phyloP scores from a whole-genome alignment of 1,139 yeast species.

The Blastobotrys illinoisensis region DNA sequence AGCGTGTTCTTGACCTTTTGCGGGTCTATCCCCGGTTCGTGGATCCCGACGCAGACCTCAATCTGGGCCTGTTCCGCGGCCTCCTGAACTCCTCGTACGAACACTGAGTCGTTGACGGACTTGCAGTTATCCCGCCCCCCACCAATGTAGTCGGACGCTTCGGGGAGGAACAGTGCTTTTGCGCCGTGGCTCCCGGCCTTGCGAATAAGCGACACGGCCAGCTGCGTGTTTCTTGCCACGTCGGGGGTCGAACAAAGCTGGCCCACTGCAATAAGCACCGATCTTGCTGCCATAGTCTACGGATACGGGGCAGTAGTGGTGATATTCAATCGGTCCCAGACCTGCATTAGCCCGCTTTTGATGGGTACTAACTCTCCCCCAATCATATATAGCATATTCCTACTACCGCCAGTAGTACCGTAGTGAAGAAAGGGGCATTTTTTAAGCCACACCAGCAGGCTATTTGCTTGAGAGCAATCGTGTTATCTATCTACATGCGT shows the following conservation, averaged over 20 bases:
- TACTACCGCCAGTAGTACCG: too few relatives aligned
- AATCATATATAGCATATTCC: too few relatives aligned
- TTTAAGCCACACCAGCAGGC: too few relatives aligned
- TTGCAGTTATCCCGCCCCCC: not conserved
- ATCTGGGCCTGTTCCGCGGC: constrained; percentile 29
- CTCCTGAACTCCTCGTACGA: not conserved
- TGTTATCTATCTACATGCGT: not conserved
- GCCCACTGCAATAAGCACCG: constrained; percentile 66
- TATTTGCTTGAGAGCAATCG: not conserved
- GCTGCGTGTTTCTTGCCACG: constrained; percentile 51
- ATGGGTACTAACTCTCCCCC: not conserved
- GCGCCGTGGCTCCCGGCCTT: constrained; percentile 57
- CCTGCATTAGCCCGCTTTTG: not conserved
- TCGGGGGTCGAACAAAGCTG: constrained; percentile 76
- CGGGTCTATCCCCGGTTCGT: constrained; percentile 51
- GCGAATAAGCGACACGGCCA: constrained; percentile 53
- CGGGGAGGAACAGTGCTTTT: constrained; percentile 75
- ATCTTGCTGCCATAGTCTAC: not conserved
- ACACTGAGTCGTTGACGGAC: constrained; percentile 44
- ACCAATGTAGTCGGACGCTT: constrained; percentile 77
- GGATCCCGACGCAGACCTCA: constrained; percentile 70
- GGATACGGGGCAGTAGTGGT: not conserved
- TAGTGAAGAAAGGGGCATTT: too few relatives aligned
- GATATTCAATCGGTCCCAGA: not conserved
- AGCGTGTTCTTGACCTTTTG: constrained; percentile 58